A percentile compares a stretch with the other conserved stretches of the same genome.
Evolutionary conservation across 768 basidiomycete species (phyloP).

Genomic region (Suillus fuscotomentosus): DNA sequence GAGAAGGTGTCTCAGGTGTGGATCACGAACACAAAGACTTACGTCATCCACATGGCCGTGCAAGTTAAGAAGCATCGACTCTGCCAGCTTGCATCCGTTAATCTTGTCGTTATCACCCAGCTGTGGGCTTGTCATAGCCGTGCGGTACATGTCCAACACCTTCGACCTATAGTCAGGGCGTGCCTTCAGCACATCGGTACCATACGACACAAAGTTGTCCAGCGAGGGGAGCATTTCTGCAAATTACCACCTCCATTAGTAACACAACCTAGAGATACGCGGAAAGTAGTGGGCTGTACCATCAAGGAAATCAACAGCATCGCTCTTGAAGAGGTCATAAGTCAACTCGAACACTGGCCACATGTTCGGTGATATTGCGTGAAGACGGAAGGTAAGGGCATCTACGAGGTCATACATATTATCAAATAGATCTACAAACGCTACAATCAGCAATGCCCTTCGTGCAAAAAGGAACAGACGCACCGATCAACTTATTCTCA

Average conservation of each 20-base stretch:
- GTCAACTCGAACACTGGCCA: conserved; percentile 88
- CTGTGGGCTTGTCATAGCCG: conserved; percentile 61
- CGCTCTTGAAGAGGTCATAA: conserved; percentile 78
- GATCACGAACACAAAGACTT: conserved; percentile 21
- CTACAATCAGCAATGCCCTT: not conserved
- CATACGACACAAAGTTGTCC: conserved; percentile 88
- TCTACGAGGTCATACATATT: conserved; percentile 87
- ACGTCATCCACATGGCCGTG: conserved; percentile 79
- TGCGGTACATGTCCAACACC: conserved; percentile 81
- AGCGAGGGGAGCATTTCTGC: conserved; percentile 84
- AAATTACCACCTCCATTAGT: not conserved
- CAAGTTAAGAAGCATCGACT: conserved; percentile 79
- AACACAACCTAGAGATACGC: not conserved
- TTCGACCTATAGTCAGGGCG: conserved; percentile 76
- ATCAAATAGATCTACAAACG: conserved; percentile 70
- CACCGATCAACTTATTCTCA: conserved; percentile 75
- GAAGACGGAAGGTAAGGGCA: conserved; percentile 78
- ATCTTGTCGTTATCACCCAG: conserved; percentile 84
- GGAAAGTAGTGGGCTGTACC: conserved; percentile 41
- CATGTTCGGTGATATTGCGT: conserved; percentile 74
- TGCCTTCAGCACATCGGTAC: conserved; percentile 69
- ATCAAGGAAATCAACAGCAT: conserved; percentile 84
- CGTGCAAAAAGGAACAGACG: conserved; percentile 17
- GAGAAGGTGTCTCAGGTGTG: not conserved
- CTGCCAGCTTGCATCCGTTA: conserved; percentile 83